A percentile compares a stretch with the other conserved stretches of the same genome.
These are phyloP conservation scores for Pseudohalonectria lignicola DNA, from an alignment of 2,329 filamentous ascomycete genomes.

Conservation along the genomic window DNA sequence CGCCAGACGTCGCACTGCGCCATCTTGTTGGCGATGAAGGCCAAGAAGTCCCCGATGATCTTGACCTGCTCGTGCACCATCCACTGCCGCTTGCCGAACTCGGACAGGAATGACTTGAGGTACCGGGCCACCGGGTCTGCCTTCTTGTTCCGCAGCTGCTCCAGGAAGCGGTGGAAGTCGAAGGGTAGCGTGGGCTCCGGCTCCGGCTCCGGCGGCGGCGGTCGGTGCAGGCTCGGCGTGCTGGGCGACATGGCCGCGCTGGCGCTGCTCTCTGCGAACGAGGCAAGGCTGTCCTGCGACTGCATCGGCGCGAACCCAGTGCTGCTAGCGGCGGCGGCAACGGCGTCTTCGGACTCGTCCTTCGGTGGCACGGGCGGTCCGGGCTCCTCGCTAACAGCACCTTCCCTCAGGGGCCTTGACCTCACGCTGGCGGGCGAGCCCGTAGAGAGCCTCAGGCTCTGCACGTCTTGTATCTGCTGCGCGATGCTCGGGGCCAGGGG, in stretches of 20 bases:
- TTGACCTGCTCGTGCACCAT: conserved; percentile 99
- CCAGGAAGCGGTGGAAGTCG: conserved; percentile 93
- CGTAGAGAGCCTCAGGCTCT: conserved; percentile 27
- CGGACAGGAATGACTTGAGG: conserved; percentile 82
- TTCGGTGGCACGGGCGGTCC: conserved; percentile 51
- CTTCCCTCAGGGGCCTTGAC: conserved; percentile 25
- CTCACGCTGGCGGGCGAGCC: conserved; percentile 25
- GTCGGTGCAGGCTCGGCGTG: conserved; percentile 42
- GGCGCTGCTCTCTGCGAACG: too few species aligned
- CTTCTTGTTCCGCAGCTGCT: conserved; percentile 89
- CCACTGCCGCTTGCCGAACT: conserved; percentile 97
- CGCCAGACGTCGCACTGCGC: conserved; percentile 93
- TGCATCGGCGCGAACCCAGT: conserved; percentile 27
- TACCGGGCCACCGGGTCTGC: conserved; percentile 97
- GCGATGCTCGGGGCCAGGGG: conserved; percentile 44
- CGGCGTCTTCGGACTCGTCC: conserved; percentile 20
- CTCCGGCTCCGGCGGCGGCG: conserved; percentile 61
- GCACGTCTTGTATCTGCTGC: conserved; percentile 35
- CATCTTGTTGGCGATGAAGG: conserved; percentile 99
- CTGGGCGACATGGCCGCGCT: conserved; percentile 38
- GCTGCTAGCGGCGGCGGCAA: conserved; percentile 20
- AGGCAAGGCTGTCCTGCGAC: conserved; percentile 14
- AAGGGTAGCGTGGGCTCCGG: conserved; percentile 83
- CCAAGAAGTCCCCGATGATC: conserved; percentile 91
- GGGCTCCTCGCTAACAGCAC: conserved; percentile 31